These are phyloP conservation scores for Claviceps citrina DNA, from an alignment of 2,329 filamentous ascomycete genomes.

Conservation along the genomic window DNA sequence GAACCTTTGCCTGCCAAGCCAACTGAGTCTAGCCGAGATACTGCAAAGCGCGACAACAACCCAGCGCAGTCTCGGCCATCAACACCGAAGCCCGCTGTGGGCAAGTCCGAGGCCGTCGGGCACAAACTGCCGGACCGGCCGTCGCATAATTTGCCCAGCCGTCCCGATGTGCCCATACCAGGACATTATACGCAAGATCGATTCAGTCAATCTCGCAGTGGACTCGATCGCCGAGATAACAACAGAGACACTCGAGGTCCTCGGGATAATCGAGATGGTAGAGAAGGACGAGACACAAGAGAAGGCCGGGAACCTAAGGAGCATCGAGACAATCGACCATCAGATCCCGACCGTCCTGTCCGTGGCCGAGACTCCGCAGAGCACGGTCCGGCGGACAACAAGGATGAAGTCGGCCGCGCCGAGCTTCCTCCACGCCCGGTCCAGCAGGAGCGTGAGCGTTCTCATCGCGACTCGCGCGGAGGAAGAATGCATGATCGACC, in stretches of 20 bases:
- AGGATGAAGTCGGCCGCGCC: conserved; percentile 12
- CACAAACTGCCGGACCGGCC: conserved; percentile 23
- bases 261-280: conserved; percentile 15
- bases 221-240: conserved; percentile 24
- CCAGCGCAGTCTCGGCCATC: conserved; percentile 12
- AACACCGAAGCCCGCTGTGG: conserved; percentile 14
- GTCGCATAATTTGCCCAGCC: conserved; percentile 33
- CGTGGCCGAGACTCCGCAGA: conserved; percentile 30
- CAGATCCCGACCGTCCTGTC: conserved; percentile 26
- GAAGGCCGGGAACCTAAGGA: conserved; percentile 22
- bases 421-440: conserved; percentile 23
- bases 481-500: conserved; percentile 15
- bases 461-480: conserved; percentile 16
- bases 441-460: conserved; percentile 28
- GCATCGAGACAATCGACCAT: conserved; percentile 20
- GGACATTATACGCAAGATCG: conserved; percentile 32
- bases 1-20: conserved; percentile 21
- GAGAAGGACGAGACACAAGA: conserved; percentile 20
- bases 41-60: conserved; percentile 13
- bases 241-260: conserved; percentile 16
- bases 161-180: conserved; percentile 42
- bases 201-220: conserved; percentile 26
- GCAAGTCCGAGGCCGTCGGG: conserved; percentile 16
- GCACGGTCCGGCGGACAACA: conserved; percentile 25
- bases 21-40: conserved; percentile 13